Base-by-base conservation (phyloP, 2,329 filamentous ascomycete species). In the Alternaria sp. region DNA sequence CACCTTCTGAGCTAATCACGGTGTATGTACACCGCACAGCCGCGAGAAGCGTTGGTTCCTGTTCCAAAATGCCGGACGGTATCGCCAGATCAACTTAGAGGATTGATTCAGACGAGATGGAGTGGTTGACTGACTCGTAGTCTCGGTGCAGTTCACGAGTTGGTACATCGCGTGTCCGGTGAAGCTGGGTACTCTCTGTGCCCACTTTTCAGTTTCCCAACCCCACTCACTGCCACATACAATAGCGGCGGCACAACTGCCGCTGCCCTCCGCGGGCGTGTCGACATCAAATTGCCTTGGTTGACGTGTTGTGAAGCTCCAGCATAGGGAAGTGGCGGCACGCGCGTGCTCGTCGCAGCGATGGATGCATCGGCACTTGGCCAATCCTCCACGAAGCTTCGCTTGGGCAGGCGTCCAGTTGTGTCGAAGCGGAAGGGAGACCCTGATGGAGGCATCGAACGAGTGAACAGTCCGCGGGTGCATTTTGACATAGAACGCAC, bases 11-110 rank as follows among this genome's bases (percentile, higher is more conserved):
- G 61, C 60, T 67, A 63, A 70, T 71, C 57, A 56, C 66, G 58
- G 60, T 47, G 23, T 23, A 50, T 28, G 37, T 41, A 26, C 64
- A 58, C 44, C 28, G 20, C 49, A 61, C 64, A 63, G 60, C 64
- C 64, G 58, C 65, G 60, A 58, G 56, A 53, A 68, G 64, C 61
- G 54, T 58, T 65, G 51, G 58, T 63, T 60, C 64, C 66, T 69
- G 68, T 61, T 60, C 69, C 63, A 61, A 30, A 26, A 44, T 46
- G 20, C 56, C 61, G 65, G 63, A 68, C 61, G 47, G 50, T 51
- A 56, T 64, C 58, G 56, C 46, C 53, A 65, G 50, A 62, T 68
- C 65, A 57, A 63, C 61, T 37, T 44, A 70, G 60, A 51, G 64
- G 58, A 30, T 37, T 54, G 53, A 54, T 61, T 58, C 64, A 65